phyloP scores from a whole-genome alignment of 2,329 filamentous ascomycete species.

The Sphaceloma murrayae region DNA sequence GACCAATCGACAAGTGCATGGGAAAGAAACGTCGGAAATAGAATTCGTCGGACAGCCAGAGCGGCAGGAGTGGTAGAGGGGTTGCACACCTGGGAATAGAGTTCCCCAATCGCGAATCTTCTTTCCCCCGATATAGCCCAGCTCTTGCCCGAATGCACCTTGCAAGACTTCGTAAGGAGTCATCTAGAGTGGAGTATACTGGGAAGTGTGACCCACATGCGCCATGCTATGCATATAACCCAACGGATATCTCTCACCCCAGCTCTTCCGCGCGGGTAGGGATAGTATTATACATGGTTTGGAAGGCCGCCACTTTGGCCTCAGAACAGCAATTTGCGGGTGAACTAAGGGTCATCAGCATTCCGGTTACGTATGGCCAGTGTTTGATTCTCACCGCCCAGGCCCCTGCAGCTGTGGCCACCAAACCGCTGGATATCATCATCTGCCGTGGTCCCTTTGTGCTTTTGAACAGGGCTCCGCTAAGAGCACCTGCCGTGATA shows the following conservation, averaged over 20 bases:
- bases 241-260: no score
- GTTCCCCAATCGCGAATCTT: no score
- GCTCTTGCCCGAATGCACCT: no score
- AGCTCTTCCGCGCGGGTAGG: no score
- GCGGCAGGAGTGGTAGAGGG: no score
- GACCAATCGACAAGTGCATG: no score
- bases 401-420: conserved; percentile 70
- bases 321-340: conserved; percentile 22
- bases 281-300: conserved; percentile 13
- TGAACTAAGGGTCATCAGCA: conserved; percentile 20
- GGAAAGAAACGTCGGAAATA: no score
- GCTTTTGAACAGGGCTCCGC: conserved; percentile 94
- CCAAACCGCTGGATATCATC: conserved; percentile 86
- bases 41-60: no score
- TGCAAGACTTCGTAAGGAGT: neutral
- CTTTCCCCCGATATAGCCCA: no score
- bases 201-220: neutral
- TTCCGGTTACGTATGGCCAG: no score
- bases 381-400: conserved; percentile 75
- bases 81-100: no score
- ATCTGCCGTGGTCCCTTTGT: conserved; percentile 83
- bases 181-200: conserved; percentile 16
- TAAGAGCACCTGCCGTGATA: conserved; percentile 71
- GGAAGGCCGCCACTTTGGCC: conserved; percentile 9
- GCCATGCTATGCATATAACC: conserved; percentile 17